These are phyloP conservation scores for Fraxinus platypoda DNA, from an alignment of 305 asterid species.

Conservation along the genomic window DNA sequence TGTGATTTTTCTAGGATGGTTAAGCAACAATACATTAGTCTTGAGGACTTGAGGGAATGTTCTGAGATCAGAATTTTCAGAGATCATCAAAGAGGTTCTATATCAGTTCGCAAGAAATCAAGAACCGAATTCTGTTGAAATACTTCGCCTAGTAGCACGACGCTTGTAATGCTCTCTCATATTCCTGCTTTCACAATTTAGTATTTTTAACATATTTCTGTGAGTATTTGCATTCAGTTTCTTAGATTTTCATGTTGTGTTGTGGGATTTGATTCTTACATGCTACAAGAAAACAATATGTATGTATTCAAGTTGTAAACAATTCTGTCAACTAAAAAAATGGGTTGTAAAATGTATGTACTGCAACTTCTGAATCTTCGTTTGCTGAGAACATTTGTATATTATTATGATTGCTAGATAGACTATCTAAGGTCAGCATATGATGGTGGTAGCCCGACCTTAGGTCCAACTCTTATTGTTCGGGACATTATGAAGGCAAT, in stretches of 20 bases:
- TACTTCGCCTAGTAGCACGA: background rate
- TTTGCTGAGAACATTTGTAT: background rate
- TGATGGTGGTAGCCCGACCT: background rate
- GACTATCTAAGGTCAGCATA: background rate
- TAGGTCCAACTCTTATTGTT: background rate
- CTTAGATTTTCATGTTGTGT: background rate
- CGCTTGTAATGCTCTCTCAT: background rate
- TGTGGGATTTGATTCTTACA: background rate
- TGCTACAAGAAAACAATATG: background rate
- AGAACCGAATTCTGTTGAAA: slow-evolving; percentile 65
- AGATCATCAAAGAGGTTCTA: slow-evolving; percentile 73
- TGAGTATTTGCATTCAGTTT: background rate
- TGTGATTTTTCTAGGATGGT: slow-evolving; percentile 81
- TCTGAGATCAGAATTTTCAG: slow-evolving; percentile 73
- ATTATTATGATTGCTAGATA: background rate
- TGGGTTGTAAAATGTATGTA: background rate
- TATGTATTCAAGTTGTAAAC: background rate
- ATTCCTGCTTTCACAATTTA: background rate
- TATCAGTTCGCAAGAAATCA: slow-evolving; percentile 63
- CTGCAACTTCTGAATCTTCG: background rate
- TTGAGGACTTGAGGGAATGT: slow-evolving; percentile 74
- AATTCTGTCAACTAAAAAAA: background rate
- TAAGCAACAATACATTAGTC: slow-evolving; percentile 81
- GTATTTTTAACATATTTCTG: background rate
- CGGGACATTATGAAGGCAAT: background rate